Percentiles rank a stretch among this genome's conserved stretches.
phyloP scores from a whole-genome alignment of 192 early-diverging fungal species.

The Geranomyces michiganensis region DNA sequence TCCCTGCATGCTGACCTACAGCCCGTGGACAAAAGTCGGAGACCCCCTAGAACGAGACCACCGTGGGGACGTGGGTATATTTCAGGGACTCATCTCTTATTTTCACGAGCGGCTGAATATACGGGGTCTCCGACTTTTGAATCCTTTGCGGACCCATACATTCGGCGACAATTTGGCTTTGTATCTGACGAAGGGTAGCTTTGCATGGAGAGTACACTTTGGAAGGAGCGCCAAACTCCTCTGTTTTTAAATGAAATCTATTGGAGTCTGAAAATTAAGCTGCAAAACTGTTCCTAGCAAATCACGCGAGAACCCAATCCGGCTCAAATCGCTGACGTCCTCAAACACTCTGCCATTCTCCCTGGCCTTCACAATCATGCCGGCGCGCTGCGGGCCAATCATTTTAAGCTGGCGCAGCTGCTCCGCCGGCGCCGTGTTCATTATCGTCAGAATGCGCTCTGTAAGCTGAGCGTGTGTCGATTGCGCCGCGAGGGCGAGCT shows the following conservation, averaged over 20 bases:
- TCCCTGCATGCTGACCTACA: too few species aligned
- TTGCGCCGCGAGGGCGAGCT: not conserved
- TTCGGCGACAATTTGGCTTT: too few species aligned
- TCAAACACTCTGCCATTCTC: conserved; percentile 20
- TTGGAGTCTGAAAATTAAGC: conserved; percentile 3
- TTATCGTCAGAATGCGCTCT: conserved; percentile 13
- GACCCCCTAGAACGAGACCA: too few species aligned
- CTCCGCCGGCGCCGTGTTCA: conserved; percentile 19
- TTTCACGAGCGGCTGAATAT: too few species aligned
- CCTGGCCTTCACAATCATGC: conserved; percentile 27
- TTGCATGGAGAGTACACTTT: too few species aligned
- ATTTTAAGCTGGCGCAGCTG: conserved; percentile 24
- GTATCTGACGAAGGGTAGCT: too few species aligned
- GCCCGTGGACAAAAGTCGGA: too few species aligned
- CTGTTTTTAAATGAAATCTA: not conserved
- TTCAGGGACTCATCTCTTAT: too few species aligned
- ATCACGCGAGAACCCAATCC: conserved; percentile 20
- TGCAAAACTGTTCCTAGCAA: conserved; percentile 21
- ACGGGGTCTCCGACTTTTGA: too few species aligned
- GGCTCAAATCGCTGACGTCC: conserved; percentile 8
- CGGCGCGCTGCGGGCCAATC: conserved; percentile 24
- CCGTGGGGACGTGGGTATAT: too few species aligned
- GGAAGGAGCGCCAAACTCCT: too few species aligned
- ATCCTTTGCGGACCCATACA: too few species aligned
- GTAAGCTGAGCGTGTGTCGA: not conserved